Evolutionary conservation across 2,329 filamentous ascomycete species (phyloP).

Genomic region (Neofusicoccum cordaticola): DNA sequence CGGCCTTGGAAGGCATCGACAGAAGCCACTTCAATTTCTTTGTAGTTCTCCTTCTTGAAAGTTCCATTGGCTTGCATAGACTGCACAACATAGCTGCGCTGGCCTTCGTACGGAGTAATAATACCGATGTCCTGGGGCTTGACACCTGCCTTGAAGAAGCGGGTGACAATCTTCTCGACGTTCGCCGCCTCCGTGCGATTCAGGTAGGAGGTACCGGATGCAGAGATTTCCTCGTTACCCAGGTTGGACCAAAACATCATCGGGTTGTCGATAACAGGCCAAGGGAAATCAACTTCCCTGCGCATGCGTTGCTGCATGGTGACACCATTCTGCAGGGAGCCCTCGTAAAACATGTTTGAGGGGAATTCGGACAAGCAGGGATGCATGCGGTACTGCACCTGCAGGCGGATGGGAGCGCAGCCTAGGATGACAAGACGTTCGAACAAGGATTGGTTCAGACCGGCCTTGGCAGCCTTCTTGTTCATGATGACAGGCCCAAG

Average conservation of each 20-base stretch:
- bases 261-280: constrained; percentile 87
- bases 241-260: constrained; percentile 99
- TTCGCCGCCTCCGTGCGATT: constrained; percentile 97
- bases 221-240: constrained; percentile 96
- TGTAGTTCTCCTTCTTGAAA: constrained; percentile 98
- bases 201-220: constrained; percentile 94
- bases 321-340: constrained; percentile 93
- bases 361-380: constrained; percentile 95
- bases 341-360: constrained; percentile 99
- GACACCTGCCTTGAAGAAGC: constrained; percentile 99
- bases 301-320: constrained; percentile 84
- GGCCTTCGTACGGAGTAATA: constrained; percentile 97
- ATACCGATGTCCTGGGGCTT: constrained; percentile 91
- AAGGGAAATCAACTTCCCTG: constrained; percentile 94
- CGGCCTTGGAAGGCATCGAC: constrained; percentile 98
- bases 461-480: constrained; percentile 98
- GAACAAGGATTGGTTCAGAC: constrained; percentile 96
- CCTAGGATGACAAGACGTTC: constrained; percentile 93
- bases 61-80: constrained; percentile 99
- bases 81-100: constrained; percentile 95
- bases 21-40: constrained; percentile 96
- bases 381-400: constrained; percentile 99
- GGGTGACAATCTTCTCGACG: constrained; percentile 96
- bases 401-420: constrained; percentile 84
- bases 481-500: constrained; percentile 99